Percentiles rank a stretch among this genome's conserved stretches.
Conservation (phyloP, 345 rosid species). For the Eucalyptus victrix region DNA sequence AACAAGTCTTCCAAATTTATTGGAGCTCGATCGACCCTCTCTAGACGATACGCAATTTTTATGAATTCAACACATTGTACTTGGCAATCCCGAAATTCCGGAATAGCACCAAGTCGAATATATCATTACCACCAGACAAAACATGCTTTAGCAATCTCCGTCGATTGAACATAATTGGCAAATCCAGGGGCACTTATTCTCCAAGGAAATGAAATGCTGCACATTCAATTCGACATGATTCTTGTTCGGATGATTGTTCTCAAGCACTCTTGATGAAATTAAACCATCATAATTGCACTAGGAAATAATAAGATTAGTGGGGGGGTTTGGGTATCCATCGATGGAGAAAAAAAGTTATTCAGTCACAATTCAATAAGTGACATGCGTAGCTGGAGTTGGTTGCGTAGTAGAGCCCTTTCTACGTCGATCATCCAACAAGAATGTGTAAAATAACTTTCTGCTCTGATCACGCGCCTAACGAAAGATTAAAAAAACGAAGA, state of each 20-base stretch:
- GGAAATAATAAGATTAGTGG: not conserved
- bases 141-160: not conserved
- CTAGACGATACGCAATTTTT: not conserved
- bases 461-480: not conserved
- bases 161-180: not conserved
- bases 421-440: not conserved
- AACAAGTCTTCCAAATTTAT: not conserved
- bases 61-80: not conserved
- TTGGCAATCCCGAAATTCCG: not conserved
- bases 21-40: not conserved
- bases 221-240: not conserved
- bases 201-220: not conserved
- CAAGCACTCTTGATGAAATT: not conserved
- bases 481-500: not conserved
- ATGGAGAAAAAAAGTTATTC: not conserved
- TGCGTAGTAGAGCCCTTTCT: not conserved
- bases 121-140: not conserved
- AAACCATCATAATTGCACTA: not conserved
- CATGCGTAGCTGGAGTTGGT: not conserved
- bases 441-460: not conserved
- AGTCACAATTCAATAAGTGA: not conserved
- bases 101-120: not conserved
- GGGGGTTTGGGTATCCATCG: not conserved
- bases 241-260: not conserved
- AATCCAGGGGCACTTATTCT: not conserved